Conservation (phyloP, 164 flowering plant species). For the Houttuynia cordata region DNA sequence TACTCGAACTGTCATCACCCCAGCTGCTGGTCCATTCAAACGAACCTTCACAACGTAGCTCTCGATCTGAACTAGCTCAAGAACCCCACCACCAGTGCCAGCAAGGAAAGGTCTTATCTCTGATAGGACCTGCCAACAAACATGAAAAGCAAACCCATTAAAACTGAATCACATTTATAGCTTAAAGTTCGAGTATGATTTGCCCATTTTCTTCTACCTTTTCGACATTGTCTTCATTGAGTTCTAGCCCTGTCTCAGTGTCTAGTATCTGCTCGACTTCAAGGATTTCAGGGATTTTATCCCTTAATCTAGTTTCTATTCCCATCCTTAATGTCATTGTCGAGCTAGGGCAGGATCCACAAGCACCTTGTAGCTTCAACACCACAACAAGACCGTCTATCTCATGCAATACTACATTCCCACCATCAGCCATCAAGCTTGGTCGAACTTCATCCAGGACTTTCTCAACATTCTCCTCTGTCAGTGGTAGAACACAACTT, state of each 20-base stretch:
- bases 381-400: slow-evolving; percentile 86
- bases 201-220: slow-evolving; percentile 30
- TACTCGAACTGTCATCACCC: slow-evolving; percentile 91
- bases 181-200: too few relatives aligned
- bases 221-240: slow-evolving; percentile 77
- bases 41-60: slow-evolving; percentile 60
- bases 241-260: slow-evolving; percentile 77
- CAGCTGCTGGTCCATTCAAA: slow-evolving; percentile 82
- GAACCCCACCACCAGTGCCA: slow-evolving; percentile 77
- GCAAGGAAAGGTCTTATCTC: slow-evolving; percentile 87
- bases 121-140: slow-evolving; percentile 47
- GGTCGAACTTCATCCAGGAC: slow-evolving; percentile 84
- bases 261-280: slow-evolving; percentile 87
- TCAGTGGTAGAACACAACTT: slow-evolving; percentile 44
- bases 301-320: slow-evolving; percentile 67
- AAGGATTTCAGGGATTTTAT: slow-evolving; percentile 74
- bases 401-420: slow-evolving; percentile 85
- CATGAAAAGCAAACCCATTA: too few relatives aligned
- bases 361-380: slow-evolving; percentile 88
- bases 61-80: slow-evolving; percentile 60
- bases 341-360: slow-evolving; percentile 97
- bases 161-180: too few relatives aligned
- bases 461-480: slow-evolving; percentile 86
- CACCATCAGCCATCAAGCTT: slow-evolving; percentile 87
- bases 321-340: slow-evolving; percentile 87